Evolutionary conservation across 805 yeast genomes (phyloP).

Genomic region (Myxozyma neglecta): DNA sequence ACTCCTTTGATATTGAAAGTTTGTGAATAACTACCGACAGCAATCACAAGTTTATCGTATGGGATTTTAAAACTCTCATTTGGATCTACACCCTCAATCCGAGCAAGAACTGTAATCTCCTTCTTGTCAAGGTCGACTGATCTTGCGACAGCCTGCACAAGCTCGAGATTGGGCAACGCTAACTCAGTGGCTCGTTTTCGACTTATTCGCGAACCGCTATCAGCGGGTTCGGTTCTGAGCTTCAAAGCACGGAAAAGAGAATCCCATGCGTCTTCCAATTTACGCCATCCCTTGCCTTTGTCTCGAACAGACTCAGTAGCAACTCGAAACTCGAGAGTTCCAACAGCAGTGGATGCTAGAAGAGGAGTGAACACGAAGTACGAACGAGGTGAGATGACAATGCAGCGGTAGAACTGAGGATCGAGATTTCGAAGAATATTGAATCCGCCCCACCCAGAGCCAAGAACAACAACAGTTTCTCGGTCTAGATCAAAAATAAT

Average conservation of each 20-base stretch:
- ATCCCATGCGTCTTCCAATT: slow-evolving; percentile 8
- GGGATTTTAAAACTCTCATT: slow-evolving; percentile 53
- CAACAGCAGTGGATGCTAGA: slow-evolving; percentile 69
- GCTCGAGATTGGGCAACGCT: slow-evolving; percentile 13
- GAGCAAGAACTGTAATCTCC: slow-evolving; percentile 11
- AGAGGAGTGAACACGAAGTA: slow-evolving; percentile 70
- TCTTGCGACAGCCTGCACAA: slow-evolving; percentile 23
- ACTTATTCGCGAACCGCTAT: not conserved
- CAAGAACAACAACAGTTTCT: slow-evolving; percentile 52
- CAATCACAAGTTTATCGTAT: slow-evolving; percentile 65
- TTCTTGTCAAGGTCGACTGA: slow-evolving; percentile 11
- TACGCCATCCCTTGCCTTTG: slow-evolving; percentile 52
- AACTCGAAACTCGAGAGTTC: slow-evolving; percentile 64
- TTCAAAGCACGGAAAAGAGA: not conserved
- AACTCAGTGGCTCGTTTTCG: slow-evolving; percentile 6
- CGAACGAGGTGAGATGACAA: slow-evolving; percentile 67
- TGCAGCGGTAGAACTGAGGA: slow-evolving; percentile 60
- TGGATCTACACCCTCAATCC: slow-evolving; percentile 15
- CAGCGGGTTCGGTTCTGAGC: not conserved
- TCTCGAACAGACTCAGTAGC: slow-evolving; percentile 62
- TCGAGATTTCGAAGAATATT: slow-evolving; percentile 54
- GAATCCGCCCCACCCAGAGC: slow-evolving; percentile 74
- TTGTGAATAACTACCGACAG: slow-evolving; percentile 66
- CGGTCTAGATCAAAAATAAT: slow-evolving; percentile 6
- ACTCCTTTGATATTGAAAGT: slow-evolving; percentile 70